phyloP scores from a whole-genome alignment of 164 flowering plant species.

The Saururus chinensis region DNA sequence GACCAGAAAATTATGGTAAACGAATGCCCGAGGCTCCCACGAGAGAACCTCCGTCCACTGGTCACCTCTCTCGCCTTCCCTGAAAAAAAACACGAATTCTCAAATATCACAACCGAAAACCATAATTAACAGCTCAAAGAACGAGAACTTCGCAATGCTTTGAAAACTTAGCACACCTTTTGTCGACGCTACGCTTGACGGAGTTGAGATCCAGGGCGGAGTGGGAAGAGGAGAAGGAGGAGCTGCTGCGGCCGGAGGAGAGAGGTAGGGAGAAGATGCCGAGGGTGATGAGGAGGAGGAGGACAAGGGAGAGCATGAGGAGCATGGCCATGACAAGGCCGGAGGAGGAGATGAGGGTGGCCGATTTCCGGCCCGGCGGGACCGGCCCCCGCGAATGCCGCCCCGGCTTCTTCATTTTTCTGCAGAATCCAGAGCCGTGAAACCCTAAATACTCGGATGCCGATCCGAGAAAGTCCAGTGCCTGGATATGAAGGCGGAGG shows the following conservation, averaged over 20 bases:
- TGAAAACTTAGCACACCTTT: background rate
- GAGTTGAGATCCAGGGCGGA: conserved; percentile 46
- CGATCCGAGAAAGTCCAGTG: no score
- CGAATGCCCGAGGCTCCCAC: conserved; percentile 90
- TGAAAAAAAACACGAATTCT: conserved; percentile 10
- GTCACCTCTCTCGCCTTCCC: conserved; percentile 25
- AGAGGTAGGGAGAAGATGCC: conserved; percentile 63
- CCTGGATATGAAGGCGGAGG: no score
- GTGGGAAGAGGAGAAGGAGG: conserved; percentile 7
- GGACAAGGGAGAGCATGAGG: conserved; percentile 39
- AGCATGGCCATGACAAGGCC: conserved; percentile 39
- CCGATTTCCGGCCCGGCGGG: conserved; percentile 4
- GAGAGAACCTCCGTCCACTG: conserved; percentile 86
- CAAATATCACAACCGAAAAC: conserved; percentile 16
- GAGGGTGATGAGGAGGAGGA: conserved; percentile 48
- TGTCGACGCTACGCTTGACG: conserved; percentile 18
- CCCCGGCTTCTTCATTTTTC: background rate
- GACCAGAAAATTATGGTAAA: conserved; percentile 89
- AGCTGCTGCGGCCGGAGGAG: conserved; percentile 4
- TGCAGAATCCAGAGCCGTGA: background rate
- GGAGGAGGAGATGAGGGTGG: conserved; percentile 23
- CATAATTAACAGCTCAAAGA: background rate
- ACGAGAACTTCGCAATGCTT: no score
- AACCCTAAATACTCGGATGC: no score
- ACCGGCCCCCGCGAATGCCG: background rate